Evolutionary conservation across 75 land plant genomes (phyloP), one percentile per base, ranked within the genome.

Genomic region (Picea glauca): DNA sequence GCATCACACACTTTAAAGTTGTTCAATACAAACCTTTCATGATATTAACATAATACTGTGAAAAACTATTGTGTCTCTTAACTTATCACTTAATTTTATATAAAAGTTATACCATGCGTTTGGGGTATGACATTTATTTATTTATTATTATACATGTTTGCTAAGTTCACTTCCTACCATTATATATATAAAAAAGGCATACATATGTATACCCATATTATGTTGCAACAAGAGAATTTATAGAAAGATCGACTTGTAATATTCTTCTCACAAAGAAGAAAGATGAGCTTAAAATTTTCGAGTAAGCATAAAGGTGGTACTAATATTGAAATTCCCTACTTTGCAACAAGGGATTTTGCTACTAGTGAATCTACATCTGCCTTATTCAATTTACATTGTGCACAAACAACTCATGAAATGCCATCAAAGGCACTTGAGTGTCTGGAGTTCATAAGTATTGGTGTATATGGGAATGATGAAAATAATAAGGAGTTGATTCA

Each of bases 251-350:
- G 32, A 78, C 83, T 58, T 97, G 98, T 86, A 97, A 91, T 76
- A 92, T 97, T 83, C 91, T 90, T 76, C 98, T 93, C 73, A 93
- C 98, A 32, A 94, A 88, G 78, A 89, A 76, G 81, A 84, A 58
- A 68, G 83, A 77, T 43, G 83, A 81, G 26, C 76, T 46, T 60
- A 86, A 78, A 79, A 83, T 78, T 76, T 83, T 76, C 0, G 59
- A 85, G 81, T 72, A 23, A 54, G 30, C n/a, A 43, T 6, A 58
- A 30, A 46, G 76, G 76, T 23, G 76, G 30, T 26, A 89, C 58
- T 62, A 87, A 75, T 58, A 58, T 18, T 3, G 68, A 59, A 23
- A 84, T 89, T 18, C 83, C 91, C 12, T 90, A 90, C 81, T 93
- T 91, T 75, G 84, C 83, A 62, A 43, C 75, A 43, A 70, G 56